Conservation (phyloP, 495 filamentous ascomycete genomes). For the Bathelium albidoporum region DNA sequence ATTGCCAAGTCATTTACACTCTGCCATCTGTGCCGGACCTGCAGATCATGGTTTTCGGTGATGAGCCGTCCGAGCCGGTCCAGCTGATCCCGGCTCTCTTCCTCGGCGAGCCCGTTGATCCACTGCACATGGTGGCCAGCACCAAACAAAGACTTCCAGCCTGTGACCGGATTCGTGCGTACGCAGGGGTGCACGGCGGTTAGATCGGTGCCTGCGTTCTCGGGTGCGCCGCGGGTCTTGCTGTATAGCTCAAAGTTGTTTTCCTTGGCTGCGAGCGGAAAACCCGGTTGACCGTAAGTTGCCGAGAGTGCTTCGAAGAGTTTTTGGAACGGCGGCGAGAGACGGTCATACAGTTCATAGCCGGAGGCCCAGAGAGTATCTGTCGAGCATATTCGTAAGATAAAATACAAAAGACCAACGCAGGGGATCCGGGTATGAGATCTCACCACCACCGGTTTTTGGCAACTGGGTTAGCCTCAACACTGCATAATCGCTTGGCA, state of each 20-base stretch:
- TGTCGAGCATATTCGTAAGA: conserved; percentile 13
- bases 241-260: conserved; percentile 47
- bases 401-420: background rate
- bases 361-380: conserved; percentile 68
- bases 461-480: conserved; percentile 46
- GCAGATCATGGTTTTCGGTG: conserved; percentile 69
- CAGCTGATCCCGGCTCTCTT: conserved; percentile 53
- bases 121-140: conserved; percentile 50
- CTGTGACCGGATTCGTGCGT: conserved; percentile 74
- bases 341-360: conserved; percentile 69
- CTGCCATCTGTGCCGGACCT: conserved; percentile 53
- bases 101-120: conserved; percentile 57
- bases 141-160: conserved; percentile 65
- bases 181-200: conserved; percentile 59
- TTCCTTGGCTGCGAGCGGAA: conserved; percentile 45
- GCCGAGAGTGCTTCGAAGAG: conserved; percentile 62
- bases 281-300: conserved; percentile 52
- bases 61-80: conserved; percentile 54
- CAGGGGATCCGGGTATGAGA: no score
- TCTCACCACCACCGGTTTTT: conserved; percentile 56
- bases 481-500: conserved; percentile 27
- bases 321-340: conserved; percentile 51
- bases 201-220: conserved; percentile 55
- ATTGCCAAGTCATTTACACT: conserved; percentile 43
- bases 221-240: conserved; percentile 47